These are phyloP conservation scores for Dichotomopilus funicola DNA, from an alignment of 2,329 filamentous ascomycete genomes.

Conservation along the genomic window DNA sequence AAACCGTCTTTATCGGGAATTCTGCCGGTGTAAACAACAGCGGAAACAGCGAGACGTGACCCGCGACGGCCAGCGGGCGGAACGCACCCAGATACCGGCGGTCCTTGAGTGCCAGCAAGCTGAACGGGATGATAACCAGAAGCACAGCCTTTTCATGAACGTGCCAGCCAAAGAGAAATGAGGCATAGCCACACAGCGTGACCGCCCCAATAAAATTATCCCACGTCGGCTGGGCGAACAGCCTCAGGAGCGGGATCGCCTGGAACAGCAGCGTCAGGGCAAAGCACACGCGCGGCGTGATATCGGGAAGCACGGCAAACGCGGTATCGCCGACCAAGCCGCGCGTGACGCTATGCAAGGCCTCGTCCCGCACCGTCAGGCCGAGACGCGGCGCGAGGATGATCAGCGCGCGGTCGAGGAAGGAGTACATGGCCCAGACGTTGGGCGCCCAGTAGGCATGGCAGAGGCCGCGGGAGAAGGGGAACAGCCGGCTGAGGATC, in stretches of 20 bases:
- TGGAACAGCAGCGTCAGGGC: conserved; percentile 77
- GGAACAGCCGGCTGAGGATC: conserved; percentile 77
- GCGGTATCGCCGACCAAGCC: conserved; percentile 89
- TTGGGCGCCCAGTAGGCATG: conserved; percentile 99
- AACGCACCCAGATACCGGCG: conserved; percentile 88
- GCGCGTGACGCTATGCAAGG: conserved; percentile 81
- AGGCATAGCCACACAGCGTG: conserved; percentile 90
- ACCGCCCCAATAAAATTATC: conserved; percentile 83
- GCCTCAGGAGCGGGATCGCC: conserved; percentile 68
- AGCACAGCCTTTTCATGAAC: conserved; percentile 97
- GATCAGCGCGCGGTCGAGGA: conserved; percentile 77
- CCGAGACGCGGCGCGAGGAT: conserved; percentile 76
- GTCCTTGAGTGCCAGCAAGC: conserved; percentile 82
- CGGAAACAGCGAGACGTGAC: conserved; percentile 92
- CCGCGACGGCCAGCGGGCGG: conserved; percentile 82
- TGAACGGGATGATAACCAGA: conserved; percentile 91
- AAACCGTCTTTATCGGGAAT: conserved; percentile 88
- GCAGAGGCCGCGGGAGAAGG: conserved; percentile 87
- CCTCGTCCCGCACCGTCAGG: conserved; percentile 63
- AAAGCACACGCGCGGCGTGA: conserved; percentile 76
- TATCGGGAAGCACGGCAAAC: conserved; percentile 86
- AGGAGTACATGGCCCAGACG: conserved; percentile 94
- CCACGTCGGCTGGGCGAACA: conserved; percentile 77
- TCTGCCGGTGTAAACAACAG: conserved; percentile 87
- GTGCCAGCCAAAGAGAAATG: conserved; percentile 97